phyloP scores from a whole-genome alignment of 371 early-diverging fungal species.

The Rhizopus microsporus region DNA sequence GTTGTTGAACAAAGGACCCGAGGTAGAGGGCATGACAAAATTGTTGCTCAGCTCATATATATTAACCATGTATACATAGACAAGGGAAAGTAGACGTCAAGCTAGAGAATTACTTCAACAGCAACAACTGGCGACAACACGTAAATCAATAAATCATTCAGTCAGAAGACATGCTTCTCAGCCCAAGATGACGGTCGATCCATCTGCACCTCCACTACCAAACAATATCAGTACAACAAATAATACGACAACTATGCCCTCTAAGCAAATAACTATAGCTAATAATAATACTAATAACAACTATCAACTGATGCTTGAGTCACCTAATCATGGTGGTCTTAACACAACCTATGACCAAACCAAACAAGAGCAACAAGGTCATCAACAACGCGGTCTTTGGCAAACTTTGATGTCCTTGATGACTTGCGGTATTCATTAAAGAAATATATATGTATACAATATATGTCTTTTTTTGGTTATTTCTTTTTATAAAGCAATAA shows the following conservation, averaged over 20 bases:
- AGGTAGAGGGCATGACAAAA: conserved; percentile 22
- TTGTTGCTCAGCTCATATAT: background rate
- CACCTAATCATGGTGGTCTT: conserved; percentile 15
- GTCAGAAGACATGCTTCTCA: conserved; percentile 31
- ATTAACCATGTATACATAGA: conserved; percentile 1
- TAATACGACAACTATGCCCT: conserved; percentile 1
- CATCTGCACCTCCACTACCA: conserved; percentile 19
- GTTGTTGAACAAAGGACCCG: conserved; percentile 67
- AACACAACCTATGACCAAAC: conserved; percentile 12
- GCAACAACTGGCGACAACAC: conserved; percentile 1
- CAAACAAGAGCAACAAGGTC: conserved; percentile 11
- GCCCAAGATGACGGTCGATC: conserved; percentile 15
- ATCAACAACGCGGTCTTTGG: conserved; percentile 26
- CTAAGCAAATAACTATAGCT: conserved; percentile 1
- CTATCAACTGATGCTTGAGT: conserved; percentile 22
- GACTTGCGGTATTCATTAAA: conserved; percentile 31
- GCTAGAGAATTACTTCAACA: conserved; percentile 22
- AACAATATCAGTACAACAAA: conserved; percentile 1
- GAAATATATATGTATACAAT: background rate
- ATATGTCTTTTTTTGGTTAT: too few species aligned
- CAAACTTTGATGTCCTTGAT: conserved; percentile 30
- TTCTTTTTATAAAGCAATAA: too few species aligned
- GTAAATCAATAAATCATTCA: conserved; percentile 20
- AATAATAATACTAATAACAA: conserved; percentile 9
- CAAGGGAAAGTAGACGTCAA: conserved; percentile 31